Percentiles rank a stretch among this genome's conserved stretches.
These are phyloP conservation scores for Chamaenerion angustifolium DNA, from an alignment of 345 rosid species.

Conservation along the genomic window DNA sequence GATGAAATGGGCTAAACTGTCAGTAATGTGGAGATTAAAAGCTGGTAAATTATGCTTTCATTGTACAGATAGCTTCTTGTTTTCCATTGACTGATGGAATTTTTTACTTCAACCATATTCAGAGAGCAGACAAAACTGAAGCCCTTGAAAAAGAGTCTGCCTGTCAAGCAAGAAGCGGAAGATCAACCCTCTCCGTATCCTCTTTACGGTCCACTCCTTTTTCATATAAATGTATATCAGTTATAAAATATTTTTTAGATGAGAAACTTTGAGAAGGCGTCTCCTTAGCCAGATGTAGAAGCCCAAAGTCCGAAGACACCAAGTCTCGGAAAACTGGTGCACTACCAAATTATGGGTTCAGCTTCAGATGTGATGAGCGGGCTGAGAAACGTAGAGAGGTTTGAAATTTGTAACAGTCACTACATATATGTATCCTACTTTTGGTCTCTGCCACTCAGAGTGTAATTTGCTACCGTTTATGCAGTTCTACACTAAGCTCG, in stretches of 20 bases:
- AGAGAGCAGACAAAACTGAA: slow-evolving; percentile 58
- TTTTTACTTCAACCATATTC: slow-evolving; percentile 12
- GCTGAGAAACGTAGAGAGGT: slow-evolving; percentile 99
- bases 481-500: slow-evolving; percentile 92
- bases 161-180: slow-evolving; percentile 46
- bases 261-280: neutral
- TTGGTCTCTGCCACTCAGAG: neutral
- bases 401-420: slow-evolving; percentile 6
- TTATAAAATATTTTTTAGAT: slow-evolving; percentile 1
- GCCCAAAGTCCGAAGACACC: slow-evolving; percentile 51
- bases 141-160: slow-evolving; percentile 38
- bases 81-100: slow-evolving; percentile 3
- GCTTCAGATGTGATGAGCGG: slow-evolving; percentile 89
- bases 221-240: neutral
- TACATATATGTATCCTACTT: neutral
- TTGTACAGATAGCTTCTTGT: neutral
- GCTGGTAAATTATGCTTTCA: neutral
- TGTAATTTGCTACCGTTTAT: slow-evolving; percentile 1
- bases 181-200: slow-evolving; percentile 58
- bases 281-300: slow-evolving; percentile 30
- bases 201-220: slow-evolving; percentile 13
- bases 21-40: neutral
- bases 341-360: slow-evolving; percentile 95
- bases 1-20: neutral
- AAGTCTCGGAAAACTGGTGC: slow-evolving; percentile 50